Base-by-base conservation (phyloP, 768 basidiomycete genomes). In the Termitomyces eurrhizus region DNA sequence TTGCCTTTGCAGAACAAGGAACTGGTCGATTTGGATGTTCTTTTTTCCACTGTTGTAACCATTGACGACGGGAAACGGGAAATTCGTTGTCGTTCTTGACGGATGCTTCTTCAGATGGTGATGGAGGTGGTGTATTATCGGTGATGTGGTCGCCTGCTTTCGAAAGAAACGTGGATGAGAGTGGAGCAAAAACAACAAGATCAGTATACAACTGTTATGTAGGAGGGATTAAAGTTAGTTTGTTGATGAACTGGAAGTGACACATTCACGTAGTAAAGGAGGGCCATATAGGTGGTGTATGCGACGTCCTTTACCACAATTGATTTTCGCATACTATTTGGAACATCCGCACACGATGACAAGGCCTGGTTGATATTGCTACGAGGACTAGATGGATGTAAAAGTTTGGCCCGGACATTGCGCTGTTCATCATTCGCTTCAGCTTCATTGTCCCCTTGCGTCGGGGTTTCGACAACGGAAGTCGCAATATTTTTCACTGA, bases 1-100 rank as follows among this genome's bases (percentile, higher is more conserved):
- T 84, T 3, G 92, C 89, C 71, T 94, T 94, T 14, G 92, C 90
- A 33, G 90, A 92, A 67, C 90, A 92, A 26, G 80, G 80, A n/a
- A 80, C 76, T 1, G 90, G 89, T 50, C 82, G 78, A 12, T 80
- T 81, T 4, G 85, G 84, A 66, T 89, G 81, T 55, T 76, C 75
- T 49, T 72, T 72, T 68, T 80, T 77, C 91, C 91, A 94, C 50
- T 81, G 80, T 62, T 73, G 77, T 50, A 93, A 86, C 92, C 92
- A 95, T 56, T 90, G 86, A 62, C 77, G 78, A 72, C 72, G 66
- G 4, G 73, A 71, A 2, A 66, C 66, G n/a, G 73, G 63, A 9
- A 66, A 68, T 13, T 69, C 65, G 26, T 65, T 52, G 39, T 58
- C 58, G n/a, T 65, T 64, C 57, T 69, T 68, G 29, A 66, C 57